phyloP scores from a whole-genome alignment of 129 eudicot genomes.

The Helianthus annuus region DNA sequence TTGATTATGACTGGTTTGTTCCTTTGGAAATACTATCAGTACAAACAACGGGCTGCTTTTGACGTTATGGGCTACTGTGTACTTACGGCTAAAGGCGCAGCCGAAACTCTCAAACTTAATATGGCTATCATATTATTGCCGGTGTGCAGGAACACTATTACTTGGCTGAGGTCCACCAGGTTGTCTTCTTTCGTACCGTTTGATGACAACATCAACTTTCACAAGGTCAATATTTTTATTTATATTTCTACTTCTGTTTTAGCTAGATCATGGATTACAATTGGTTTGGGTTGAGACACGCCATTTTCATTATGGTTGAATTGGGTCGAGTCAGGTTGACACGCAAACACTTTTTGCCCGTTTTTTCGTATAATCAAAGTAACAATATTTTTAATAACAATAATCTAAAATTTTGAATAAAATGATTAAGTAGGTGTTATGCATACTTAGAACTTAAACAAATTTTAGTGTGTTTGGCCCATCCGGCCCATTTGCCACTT shows the following conservation, averaged over 20 bases:
- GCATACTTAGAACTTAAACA: neutral
- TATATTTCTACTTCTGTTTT: slow-evolving; percentile 3
- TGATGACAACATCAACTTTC: slow-evolving; percentile 98
- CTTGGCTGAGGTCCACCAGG: slow-evolving; percentile 93
- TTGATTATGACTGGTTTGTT: slow-evolving; percentile 77
- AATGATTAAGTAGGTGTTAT: neutral
- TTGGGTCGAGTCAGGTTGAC: neutral
- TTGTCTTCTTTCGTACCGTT: slow-evolving; percentile 66
- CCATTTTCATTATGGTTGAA: neutral
- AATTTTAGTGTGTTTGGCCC: neutral
- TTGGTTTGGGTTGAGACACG: neutral
- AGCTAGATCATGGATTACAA: neutral
- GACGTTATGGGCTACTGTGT: slow-evolving; percentile 94
- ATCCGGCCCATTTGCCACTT: neutral
- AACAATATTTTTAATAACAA: too few species aligned
- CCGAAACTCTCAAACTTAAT: slow-evolving; percentile 89
- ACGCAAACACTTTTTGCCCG: neutral
- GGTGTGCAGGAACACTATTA: slow-evolving; percentile 88
- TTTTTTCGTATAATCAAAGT: neutral
- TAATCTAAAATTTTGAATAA: neutral
- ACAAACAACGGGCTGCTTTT: slow-evolving; percentile 72
- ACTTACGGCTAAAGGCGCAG: slow-evolving; percentile 94
- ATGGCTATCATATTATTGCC: slow-evolving; percentile 93
- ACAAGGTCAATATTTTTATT: slow-evolving; percentile 52
- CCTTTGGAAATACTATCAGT: slow-evolving; percentile 81